phyloP scores from a whole-genome alignment of 2,329 filamentous ascomycete genomes.

The Thielaviopsis musarum region DNA sequence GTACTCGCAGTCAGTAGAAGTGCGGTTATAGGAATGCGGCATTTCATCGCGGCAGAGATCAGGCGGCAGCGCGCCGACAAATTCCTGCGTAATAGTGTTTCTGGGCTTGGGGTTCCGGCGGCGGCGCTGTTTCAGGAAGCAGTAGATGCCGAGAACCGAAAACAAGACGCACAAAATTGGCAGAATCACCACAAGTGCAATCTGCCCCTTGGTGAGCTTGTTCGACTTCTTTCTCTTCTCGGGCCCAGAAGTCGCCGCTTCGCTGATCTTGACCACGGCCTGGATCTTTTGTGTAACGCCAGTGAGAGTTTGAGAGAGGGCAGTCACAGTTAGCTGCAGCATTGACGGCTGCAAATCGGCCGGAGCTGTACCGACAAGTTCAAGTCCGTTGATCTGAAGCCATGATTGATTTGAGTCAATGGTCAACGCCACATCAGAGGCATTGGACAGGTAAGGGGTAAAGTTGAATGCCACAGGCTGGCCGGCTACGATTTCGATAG shows the following conservation, averaged over 20 bases:
- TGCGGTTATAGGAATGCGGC: background rate
- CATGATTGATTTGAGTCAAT: slow-evolving; percentile 25
- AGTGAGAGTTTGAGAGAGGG: slow-evolving; percentile 10
- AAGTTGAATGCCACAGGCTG: slow-evolving; percentile 27
- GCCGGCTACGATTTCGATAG: slow-evolving; percentile 25
- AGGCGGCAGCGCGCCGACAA: slow-evolving; percentile 3
- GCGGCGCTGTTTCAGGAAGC: slow-evolving; percentile 20
- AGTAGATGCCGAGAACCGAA: slow-evolving; percentile 20
- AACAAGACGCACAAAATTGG: slow-evolving; percentile 24
- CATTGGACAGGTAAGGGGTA: slow-evolving; percentile 24
- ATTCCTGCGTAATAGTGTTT: slow-evolving; percentile 7
- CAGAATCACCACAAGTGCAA: slow-evolving; percentile 28
- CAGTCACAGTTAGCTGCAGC: slow-evolving; percentile 6
- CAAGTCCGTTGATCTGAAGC: slow-evolving; percentile 24
- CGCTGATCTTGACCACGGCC: slow-evolving; percentile 21
- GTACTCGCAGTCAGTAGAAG: slow-evolving; percentile 7
- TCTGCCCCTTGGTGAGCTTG: slow-evolving; percentile 15
- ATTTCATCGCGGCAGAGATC: slow-evolving; percentile 7
- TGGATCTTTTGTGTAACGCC: slow-evolving; percentile 8
- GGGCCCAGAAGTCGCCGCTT: slow-evolving; percentile 16
- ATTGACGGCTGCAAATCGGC: background rate
- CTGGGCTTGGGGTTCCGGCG: slow-evolving; percentile 14
- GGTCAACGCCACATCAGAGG: slow-evolving; percentile 22
- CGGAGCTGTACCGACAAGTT: slow-evolving; percentile 26
- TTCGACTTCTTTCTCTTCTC: slow-evolving; percentile 14